phyloP scores from a whole-genome alignment of 345 rosid species.

The Melastoma malabathricum region DNA sequence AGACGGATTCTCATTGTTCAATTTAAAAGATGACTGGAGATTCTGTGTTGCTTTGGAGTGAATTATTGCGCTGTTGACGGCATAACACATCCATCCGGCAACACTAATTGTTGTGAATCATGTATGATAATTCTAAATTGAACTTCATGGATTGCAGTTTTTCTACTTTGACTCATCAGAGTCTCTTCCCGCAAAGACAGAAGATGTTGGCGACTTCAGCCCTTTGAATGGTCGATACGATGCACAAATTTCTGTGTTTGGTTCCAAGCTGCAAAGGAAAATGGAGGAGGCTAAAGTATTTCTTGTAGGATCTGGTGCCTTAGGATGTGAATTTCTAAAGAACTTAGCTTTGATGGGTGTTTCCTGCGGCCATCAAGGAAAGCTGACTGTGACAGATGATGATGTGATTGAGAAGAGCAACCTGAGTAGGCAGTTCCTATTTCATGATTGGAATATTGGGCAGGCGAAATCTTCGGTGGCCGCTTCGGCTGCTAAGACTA shows the following conservation, averaged over 20 bases:
- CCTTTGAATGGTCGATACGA: constrained; percentile 81
- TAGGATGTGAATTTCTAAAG: constrained; percentile 94
- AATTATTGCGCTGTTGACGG: too few relatives aligned
- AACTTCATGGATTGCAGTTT: constrained; percentile 37
- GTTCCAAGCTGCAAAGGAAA: constrained; percentile 84
- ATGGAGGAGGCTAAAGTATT: constrained; percentile 78
- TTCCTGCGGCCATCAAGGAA: constrained; percentile 72
- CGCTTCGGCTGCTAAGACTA: constrained; percentile 70
- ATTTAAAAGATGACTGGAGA: too few relatives aligned
- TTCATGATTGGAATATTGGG: constrained; percentile 98
- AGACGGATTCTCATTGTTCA: not conserved
- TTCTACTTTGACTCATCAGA: constrained; percentile 95
- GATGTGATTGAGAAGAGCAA: constrained; percentile 99
- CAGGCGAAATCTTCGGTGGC: constrained; percentile 99
- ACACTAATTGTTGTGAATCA: not conserved
- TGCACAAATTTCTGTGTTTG: constrained; percentile 98
- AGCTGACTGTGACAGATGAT: constrained; percentile 88
- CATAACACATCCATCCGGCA: too few relatives aligned
- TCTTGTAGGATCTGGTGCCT: constrained; percentile 94
- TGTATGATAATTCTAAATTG: constrained; percentile 3
- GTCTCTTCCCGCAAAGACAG: constrained; percentile 66
- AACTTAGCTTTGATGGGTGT: constrained; percentile 97
- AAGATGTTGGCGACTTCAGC: constrained; percentile 49
- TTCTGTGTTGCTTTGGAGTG: too few relatives aligned
- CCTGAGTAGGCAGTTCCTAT: constrained; percentile 94